Evolutionary conservation across 495 filamentous ascomycete genomes (phyloP).

Genomic region (Aspergillus conjunctus): DNA sequence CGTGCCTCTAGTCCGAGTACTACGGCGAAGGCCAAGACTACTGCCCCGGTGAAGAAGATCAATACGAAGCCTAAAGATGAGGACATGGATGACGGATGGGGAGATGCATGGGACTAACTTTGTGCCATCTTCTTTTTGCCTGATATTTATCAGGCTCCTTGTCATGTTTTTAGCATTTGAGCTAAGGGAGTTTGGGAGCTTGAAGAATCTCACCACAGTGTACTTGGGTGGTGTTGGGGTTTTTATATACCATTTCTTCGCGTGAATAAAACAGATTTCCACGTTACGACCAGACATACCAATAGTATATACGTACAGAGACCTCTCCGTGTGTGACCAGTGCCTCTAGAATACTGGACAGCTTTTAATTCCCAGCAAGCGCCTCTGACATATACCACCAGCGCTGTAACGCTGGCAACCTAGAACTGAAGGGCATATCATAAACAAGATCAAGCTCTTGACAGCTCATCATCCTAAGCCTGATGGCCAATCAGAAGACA

Average conservation of each 20-base stretch:
- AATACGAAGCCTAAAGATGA: conserved; percentile 54
- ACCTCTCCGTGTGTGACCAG: too few relatives aligned
- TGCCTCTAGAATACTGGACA: too few relatives aligned
- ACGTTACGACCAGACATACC: background rate
- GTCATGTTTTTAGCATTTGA: too few relatives aligned
- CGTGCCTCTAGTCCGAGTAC: conserved; percentile 36
- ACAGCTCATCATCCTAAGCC: too few relatives aligned
- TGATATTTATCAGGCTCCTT: too few relatives aligned
- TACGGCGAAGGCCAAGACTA: conserved; percentile 43
- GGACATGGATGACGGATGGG: conserved; percentile 55
- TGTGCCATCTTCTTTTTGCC: background rate
- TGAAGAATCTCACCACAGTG: background rate
- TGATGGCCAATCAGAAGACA: too few relatives aligned
- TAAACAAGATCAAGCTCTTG: too few relatives aligned
- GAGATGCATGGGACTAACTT: conserved; percentile 61
- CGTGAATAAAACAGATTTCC: background rate
- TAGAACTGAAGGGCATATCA: too few relatives aligned
- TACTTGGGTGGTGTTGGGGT: background rate
- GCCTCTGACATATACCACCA: too few relatives aligned
- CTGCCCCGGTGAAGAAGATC: conserved; percentile 47
- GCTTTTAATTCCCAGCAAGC: too few relatives aligned
- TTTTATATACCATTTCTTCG: background rate
- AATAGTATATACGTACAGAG: background rate
- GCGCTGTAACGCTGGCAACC: too few relatives aligned
- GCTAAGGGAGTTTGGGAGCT: too few relatives aligned